Evolutionary conservation across 2,329 filamentous ascomycete species (phyloP).

Genomic region (Clarireedia hainanense): DNA sequence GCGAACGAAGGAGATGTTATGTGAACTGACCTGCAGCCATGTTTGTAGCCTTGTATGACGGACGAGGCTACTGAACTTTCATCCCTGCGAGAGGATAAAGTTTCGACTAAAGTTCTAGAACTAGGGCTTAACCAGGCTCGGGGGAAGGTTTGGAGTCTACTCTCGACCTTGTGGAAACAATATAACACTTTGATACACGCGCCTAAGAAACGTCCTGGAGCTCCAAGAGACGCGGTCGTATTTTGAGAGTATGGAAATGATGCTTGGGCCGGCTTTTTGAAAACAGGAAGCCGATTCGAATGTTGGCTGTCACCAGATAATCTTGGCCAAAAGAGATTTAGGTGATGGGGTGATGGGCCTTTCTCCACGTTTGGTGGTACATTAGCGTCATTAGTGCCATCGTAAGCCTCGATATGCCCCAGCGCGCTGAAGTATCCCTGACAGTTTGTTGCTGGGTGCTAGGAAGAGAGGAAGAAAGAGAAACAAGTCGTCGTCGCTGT

Average conservation of each 20-base stretch:
- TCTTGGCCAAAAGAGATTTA: conserved; percentile 1
- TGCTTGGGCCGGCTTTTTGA: background rate
- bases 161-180: too few species aligned
- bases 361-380: conserved; percentile 8
- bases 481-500: background rate
- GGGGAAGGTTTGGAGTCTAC: background rate
- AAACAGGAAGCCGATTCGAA: background rate
- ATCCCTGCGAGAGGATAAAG: conserved; percentile 3
- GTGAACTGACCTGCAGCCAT: conserved; percentile 26
- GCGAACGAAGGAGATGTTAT: background rate
- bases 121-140: background rate
- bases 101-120: background rate
- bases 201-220: too few species aligned
- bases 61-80: conserved; percentile 18
- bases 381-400: background rate
- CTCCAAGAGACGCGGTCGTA: too few species aligned
- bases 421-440: background rate
- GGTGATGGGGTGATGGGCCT: background rate
- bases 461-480: background rate
- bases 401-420: background rate
- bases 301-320: background rate
- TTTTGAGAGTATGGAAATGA: background rate
- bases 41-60: conserved; percentile 21
- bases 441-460: background rate
- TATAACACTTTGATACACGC: too few species aligned